Evolutionary conservation across 1,284 basidiomycete genomes (phyloP).

Genomic region (Papiliotrema fonsecae): DNA sequence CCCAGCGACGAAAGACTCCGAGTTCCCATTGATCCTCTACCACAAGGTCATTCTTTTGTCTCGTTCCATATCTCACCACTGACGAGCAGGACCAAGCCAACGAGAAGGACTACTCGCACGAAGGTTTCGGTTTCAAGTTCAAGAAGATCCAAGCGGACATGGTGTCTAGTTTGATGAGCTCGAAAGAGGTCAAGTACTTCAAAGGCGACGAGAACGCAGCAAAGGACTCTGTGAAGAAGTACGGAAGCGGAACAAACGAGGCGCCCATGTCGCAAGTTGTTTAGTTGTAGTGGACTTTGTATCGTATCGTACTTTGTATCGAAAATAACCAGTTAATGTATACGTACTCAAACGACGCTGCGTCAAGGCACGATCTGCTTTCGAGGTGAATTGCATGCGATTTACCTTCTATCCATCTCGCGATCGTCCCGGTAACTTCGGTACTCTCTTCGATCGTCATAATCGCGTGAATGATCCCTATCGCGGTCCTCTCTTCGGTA

Average conservation of each 20-base stretch:
- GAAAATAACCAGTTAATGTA: no score
- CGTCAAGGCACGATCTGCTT: no score
- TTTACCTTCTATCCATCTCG: no score
- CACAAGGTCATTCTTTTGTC: slow-evolving; percentile 19
- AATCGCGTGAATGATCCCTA: no score
- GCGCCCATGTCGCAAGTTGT: slow-evolving; percentile 20
- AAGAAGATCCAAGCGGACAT: slow-evolving; percentile 36
- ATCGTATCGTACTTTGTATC: not conserved
- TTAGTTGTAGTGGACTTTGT: slow-evolving; percentile 1
- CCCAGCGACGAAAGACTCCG: slow-evolving; percentile 34
- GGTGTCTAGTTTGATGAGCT: slow-evolving; percentile 22
- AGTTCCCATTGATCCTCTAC: slow-evolving; percentile 34
- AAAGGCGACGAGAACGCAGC: slow-evolving; percentile 31
- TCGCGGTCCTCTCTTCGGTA: not conserved
- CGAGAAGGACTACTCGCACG: slow-evolving; percentile 35
- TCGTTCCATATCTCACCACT: not conserved
- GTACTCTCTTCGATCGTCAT: no score
- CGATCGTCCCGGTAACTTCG: no score
- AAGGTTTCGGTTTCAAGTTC: slow-evolving; percentile 35
- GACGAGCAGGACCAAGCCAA: slow-evolving; percentile 22
- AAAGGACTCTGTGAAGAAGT: slow-evolving; percentile 29
- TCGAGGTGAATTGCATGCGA: no score
- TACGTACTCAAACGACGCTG: no score
- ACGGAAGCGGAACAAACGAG: slow-evolving; percentile 25
- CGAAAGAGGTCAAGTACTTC: slow-evolving; percentile 29